Conservation (phyloP, 768 basidiomycete species). For the Boletellus ananiceps region DNA sequence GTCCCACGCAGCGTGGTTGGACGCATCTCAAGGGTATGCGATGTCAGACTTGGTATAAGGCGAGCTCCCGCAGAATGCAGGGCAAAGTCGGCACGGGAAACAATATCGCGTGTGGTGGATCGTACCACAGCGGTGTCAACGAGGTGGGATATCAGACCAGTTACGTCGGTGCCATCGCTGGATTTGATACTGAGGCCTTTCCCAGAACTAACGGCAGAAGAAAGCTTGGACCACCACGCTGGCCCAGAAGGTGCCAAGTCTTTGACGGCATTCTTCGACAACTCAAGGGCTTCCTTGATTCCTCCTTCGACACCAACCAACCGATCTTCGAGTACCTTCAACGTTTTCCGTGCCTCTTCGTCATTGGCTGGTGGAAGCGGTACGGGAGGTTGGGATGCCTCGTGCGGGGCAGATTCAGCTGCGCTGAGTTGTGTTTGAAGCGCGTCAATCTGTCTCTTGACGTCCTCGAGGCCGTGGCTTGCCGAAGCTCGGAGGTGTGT, state of each 20-base stretch:
- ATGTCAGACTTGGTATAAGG: constrained; percentile 79
- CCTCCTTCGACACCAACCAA: constrained; percentile 57
- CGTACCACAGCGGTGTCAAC: constrained; percentile 71
- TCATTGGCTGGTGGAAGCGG: constrained; percentile 35
- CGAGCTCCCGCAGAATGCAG: constrained; percentile 77
- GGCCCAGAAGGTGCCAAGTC: constrained; percentile 35
- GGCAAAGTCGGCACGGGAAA: constrained; percentile 83
- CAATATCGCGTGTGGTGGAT: constrained; percentile 65
- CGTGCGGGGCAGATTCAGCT: constrained; percentile 22
- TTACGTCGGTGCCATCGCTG: constrained; percentile 68
- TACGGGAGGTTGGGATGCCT: constrained; percentile 11
- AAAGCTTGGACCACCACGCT: constrained; percentile 73
- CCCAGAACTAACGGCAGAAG: constrained; percentile 41
- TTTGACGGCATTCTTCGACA: constrained; percentile 46
- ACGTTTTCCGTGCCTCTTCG: constrained; percentile 51
- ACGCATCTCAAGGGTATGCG: constrained; percentile 66
- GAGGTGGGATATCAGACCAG: constrained; percentile 64
- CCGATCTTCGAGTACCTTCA: constrained; percentile 59
- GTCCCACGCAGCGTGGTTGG: constrained; percentile 47
- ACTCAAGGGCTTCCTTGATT: constrained; percentile 68
- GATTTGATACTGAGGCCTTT: constrained; percentile 62
- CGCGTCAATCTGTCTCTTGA: constrained; percentile 54
- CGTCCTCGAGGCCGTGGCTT: constrained; percentile 40
- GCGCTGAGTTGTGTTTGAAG: constrained; percentile 42
- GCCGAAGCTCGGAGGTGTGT: constrained; percentile 42